A percentile compares a stretch with the other conserved stretches of the same genome.
phyloP scores from a whole-genome alignment of 257 asterid genomes.

The Echium plantagineum region DNA sequence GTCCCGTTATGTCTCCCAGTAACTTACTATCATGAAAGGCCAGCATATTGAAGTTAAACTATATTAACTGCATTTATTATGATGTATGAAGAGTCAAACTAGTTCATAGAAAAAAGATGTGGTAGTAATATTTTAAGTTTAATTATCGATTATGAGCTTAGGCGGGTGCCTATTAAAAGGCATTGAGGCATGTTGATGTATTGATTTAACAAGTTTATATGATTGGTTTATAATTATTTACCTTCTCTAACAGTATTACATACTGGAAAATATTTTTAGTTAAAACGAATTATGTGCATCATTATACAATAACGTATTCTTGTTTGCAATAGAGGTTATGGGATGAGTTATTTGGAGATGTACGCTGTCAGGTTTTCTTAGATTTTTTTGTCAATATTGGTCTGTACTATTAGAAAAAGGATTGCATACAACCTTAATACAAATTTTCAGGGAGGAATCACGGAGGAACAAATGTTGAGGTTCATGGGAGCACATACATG shows the following conservation, averaged over 20 bases:
- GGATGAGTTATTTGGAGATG: background rate
- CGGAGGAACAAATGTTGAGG: slow-evolving; percentile 96
- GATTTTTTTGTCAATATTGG: background rate
- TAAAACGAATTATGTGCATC: background rate
- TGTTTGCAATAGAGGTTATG: background rate
- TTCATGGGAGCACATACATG: slow-evolving; percentile 87
- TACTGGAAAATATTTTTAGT: too few species aligned
- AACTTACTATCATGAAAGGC: background rate
- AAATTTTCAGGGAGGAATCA: slow-evolving; percentile 72
- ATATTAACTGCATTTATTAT: too few species aligned
- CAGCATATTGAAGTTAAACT: too few species aligned
- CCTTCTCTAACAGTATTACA: background rate
- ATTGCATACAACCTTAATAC: background rate
- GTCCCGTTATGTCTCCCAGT: background rate
- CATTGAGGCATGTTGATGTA: too few species aligned
- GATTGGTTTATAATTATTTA: background rate
- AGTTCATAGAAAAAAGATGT: background rate
- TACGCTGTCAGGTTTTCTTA: background rate
- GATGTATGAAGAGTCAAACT: background rate
- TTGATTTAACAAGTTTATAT: background rate
- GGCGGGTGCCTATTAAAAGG: too few species aligned
- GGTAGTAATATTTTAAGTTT: too few species aligned
- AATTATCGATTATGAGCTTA: too few species aligned
- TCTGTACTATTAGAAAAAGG: background rate
- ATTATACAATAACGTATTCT: background rate